Conservation (phyloP, 768 basidiomycete genomes). For the Tulasnella sp. region DNA sequence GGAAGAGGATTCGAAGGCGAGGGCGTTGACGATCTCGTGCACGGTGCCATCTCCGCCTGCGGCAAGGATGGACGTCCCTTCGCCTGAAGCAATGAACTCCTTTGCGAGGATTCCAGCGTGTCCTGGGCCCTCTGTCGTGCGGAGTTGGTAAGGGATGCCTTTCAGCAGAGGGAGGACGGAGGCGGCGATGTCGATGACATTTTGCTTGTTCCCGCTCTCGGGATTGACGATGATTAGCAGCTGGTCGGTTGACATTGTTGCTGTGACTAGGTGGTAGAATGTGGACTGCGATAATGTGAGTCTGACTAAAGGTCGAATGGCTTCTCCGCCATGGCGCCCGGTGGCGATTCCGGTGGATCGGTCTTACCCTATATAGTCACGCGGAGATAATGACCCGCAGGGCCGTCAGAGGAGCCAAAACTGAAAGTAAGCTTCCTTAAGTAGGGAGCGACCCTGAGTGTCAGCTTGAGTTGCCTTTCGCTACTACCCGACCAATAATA, state of each 20-base stretch:
- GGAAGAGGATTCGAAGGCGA: conserved; percentile 26
- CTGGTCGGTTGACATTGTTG: conserved; percentile 1
- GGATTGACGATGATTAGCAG: conserved; percentile 63
- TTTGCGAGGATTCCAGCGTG: conserved; percentile 38
- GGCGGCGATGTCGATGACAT: conserved; percentile 41
- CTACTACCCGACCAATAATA: no score
- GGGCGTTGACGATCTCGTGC: conserved; percentile 69
- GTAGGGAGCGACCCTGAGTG: no score
- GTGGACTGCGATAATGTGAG: no score
- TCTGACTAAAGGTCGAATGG: no score
- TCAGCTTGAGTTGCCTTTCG: no score
- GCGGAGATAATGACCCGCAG: no score
- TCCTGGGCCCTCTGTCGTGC: conserved; percentile 38
- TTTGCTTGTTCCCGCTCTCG: conserved; percentile 48
- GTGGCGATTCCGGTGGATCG: no score
- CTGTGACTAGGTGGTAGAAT: no score
- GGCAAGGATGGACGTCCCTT: conserved; percentile 26
- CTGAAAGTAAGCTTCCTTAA: no score
- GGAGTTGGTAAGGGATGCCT: conserved; percentile 28
- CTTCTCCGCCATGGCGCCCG: no score
- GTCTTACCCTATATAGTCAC: no score
- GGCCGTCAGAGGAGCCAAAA: no score
- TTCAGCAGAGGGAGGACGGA: conserved; percentile 54
- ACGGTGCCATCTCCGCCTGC: conserved; percentile 87
- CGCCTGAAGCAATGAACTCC: not conserved